Evolutionary conservation across 345 rosid genomes (phyloP).

Genomic region (Eucalyptus camaldulensis): DNA sequence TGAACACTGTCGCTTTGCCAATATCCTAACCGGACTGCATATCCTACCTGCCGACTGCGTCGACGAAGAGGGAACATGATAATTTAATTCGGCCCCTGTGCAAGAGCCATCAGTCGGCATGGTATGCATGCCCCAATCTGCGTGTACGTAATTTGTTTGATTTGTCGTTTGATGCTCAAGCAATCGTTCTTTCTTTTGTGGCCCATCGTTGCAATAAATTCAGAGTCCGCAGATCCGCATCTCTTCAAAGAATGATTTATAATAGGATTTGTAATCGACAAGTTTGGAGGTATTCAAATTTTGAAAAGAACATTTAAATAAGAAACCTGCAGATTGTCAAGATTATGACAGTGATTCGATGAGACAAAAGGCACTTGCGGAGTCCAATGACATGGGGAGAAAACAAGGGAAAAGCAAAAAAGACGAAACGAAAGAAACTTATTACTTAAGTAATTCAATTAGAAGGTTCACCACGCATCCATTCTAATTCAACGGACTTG

Average conservation of each 20-base stretch:
- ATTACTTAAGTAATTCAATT: neutral
- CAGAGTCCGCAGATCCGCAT: neutral
- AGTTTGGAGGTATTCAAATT: neutral
- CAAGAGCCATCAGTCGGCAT: neutral
- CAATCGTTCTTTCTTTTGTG: neutral
- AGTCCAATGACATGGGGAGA: neutral
- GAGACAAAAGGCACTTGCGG: neutral
- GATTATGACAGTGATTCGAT: neutral
- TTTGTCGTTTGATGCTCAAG: neutral
- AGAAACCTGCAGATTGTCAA: neutral
- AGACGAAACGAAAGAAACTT: neutral
- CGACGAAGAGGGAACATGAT: neutral
- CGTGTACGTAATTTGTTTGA: neutral
- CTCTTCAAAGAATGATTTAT: neutral
- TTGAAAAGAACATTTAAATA: neutral
- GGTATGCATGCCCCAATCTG: neutral
- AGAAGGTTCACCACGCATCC: neutral
- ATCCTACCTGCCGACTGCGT: fast-evolving
- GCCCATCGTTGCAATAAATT: neutral
- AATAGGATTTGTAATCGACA: neutral
- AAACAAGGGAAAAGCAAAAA: neutral
- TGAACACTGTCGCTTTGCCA: neutral
- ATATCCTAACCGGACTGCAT: neutral
- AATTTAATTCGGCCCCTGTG: neutral
- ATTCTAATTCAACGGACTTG: neutral